Base-by-base conservation (phyloP, 148 eudicot genomes). In the Bassia scoparia region DNA sequence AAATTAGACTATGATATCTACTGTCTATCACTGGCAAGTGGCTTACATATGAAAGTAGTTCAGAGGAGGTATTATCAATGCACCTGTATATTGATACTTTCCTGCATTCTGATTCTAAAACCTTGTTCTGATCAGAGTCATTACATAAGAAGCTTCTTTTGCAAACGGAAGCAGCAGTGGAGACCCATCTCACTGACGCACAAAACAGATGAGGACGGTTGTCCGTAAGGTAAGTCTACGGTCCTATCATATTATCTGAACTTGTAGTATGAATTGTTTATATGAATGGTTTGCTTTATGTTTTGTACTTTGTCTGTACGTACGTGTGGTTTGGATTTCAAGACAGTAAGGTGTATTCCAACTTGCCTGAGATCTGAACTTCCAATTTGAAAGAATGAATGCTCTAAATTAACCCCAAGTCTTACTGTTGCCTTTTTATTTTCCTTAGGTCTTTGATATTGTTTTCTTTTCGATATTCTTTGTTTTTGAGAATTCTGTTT, bases 91-190 rank as follows among this genome's bases (percentile, higher is more conserved):
- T n/a, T n/a, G n/a, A n/a, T n/a, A n/a, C n/a, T n/a, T n/a, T n/a
- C n/a, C n/a, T n/a, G n/a, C n/a, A n/a, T 24, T 48, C 38, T 81
- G 73, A 73, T 75, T 58, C 26, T 77, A 44, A 26, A 18, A 12
- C 24, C 50, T 67, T 78, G 58, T 27, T 55, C 29, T 27, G 67
- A 52, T 30, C 86, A 89, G 97, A 81, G 86, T 73, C 79, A 63
- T 84, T 81, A 29, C 91, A 90, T 70, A 81, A 72, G 78, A 89
- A 86, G 77, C 75, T 87, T 71, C 83, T 93, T 73, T 77, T 55
- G 80, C 90, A 90, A 81, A 85, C 83, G 66, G 90, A 90, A 80
- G 82, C 85, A 80, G 79, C 86, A 46, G 82, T 90, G 33, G 88
- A 88, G 75, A 76, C 65, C 53, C 86, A 85, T 82, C 89, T 92